A percentile compares a stretch with the other conserved stretches of the same genome.
Evolutionary conservation across 2,329 filamentous ascomycete species (phyloP).

Genomic region (Paracoccidioides lutzii): DNA sequence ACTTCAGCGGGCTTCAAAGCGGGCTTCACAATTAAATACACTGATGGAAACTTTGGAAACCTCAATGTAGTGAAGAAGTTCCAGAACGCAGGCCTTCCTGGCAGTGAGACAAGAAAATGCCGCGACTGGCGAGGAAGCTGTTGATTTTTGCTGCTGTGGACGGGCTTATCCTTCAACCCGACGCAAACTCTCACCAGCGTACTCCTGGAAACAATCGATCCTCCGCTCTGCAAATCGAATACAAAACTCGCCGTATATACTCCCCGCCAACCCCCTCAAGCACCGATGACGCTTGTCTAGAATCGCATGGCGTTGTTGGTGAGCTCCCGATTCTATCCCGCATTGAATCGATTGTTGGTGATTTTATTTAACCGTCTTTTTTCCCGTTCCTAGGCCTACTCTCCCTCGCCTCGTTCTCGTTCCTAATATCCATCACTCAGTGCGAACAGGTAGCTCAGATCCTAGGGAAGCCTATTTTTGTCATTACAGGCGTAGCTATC

Average conservation of each 20-base stretch:
- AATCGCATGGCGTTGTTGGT: conserved; percentile 47
- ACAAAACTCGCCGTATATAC: conserved; percentile 45
- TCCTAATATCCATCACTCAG: conserved; percentile 73
- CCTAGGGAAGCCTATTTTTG: conserved; percentile 68
- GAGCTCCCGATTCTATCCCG: conserved; percentile 12
- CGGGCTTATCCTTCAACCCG: conserved; percentile 66
- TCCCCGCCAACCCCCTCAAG: conserved; percentile 22
- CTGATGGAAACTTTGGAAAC: background rate
- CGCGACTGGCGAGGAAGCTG: conserved; percentile 64
- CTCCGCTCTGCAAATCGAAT: conserved; percentile 56
- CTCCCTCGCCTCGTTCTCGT: conserved; percentile 66
- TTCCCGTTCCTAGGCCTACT: conserved; percentile 53
- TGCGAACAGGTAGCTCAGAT: conserved; percentile 83
- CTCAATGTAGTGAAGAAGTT: background rate
- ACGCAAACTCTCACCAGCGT: conserved; percentile 35
- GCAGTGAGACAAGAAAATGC: conserved; percentile 41
- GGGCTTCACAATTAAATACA: background rate
- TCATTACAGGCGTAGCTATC: conserved; percentile 78
- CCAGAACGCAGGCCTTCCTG: background rate
- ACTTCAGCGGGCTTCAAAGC: too few species aligned
- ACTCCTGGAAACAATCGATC: conserved; percentile 37
- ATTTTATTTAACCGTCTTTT: background rate
- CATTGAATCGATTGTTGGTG: background rate
- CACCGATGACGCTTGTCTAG: conserved; percentile 29
- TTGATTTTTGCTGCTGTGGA: conserved; percentile 70